phyloP scores from a whole-genome alignment of 371 early-diverging fungal genomes.

The Apophysomyces elegans region DNA sequence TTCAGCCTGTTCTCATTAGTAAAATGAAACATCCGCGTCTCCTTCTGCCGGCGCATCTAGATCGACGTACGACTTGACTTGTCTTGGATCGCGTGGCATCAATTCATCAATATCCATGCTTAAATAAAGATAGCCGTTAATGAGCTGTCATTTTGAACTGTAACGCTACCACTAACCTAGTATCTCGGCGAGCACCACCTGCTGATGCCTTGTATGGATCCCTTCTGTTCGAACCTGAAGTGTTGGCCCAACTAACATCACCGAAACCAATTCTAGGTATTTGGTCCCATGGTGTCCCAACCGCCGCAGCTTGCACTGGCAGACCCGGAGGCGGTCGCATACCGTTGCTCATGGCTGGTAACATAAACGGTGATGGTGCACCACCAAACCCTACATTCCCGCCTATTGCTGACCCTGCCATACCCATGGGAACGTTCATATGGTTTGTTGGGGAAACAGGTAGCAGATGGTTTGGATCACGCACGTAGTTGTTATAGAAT shows the following conservation, averaged over 20 bases:
- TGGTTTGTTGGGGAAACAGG: constrained; percentile 31
- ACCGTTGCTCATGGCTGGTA: constrained; percentile 19
- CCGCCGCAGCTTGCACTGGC: constrained; percentile 35
- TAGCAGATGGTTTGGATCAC: constrained; percentile 75
- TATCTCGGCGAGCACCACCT: constrained; percentile 15
- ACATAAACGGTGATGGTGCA: constrained; percentile 35
- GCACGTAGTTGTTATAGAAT: constrained; percentile 87
- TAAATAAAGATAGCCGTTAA: not conserved
- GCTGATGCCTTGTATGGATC: constrained; percentile 21
- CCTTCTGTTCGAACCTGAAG: not conserved
- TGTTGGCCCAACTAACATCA: constrained; percentile 15
- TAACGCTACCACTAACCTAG: constrained; percentile 8
- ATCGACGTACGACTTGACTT: constrained; percentile 87
- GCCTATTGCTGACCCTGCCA: constrained; percentile 16
- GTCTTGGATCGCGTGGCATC: constrained; percentile 66
- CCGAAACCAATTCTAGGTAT: constrained; percentile 73
- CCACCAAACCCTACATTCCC: constrained; percentile 28
- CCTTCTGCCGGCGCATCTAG: constrained; percentile 89
- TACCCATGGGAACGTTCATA: not conserved
- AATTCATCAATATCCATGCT: constrained; percentile 37
- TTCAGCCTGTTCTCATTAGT: constrained; percentile 19
- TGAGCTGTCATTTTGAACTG: not conserved
- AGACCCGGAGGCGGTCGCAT: constrained; percentile 25
- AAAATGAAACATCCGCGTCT: constrained; percentile 66
- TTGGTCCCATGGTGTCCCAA: constrained; percentile 68